Base-by-base conservation (phyloP, 352 stramenopile species). In the Lagenidium sp. region DNA sequence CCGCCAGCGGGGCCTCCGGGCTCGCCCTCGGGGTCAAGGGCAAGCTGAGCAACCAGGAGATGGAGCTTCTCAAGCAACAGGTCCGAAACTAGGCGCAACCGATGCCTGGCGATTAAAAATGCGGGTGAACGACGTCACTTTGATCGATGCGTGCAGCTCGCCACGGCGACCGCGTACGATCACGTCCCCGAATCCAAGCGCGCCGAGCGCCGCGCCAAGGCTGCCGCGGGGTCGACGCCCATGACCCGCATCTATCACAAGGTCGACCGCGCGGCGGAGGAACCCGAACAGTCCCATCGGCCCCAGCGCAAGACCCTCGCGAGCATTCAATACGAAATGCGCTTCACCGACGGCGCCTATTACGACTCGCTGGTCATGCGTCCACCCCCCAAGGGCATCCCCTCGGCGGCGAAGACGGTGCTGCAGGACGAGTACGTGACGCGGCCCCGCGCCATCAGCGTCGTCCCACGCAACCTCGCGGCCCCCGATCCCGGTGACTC, bases 351-450 rank as follows among this genome's bases (percentile, higher is more conserved):
- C 21, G 42, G 43, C 26, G n/a, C n/a, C n/a, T 44, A 49, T 23
- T 75, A 61, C 53, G 64, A 75, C 45, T 45, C 58, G 30, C 53
- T 61, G 23, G 57, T 53, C 6, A 58, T 57, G 16, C 59, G 50
- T 11, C 54, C 66, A 11, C 50, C 65, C 7, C 52, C 68, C 6
- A 73, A 68, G 37, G 70, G 65, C 24, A 80, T 87, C 26, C 31
- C 30, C 7, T 40, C 23, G 1, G 43, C 54, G 4, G 72, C 72
- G 12, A 87, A 84, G 57, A 68, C 38, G n/a, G 26, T 65, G 19
- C 60, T 90, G 16, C 74, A 87, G 49, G 72, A 87, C 45, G 71
- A 80, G 42, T 86, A 86, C 47, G 58, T 82, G 15, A 81, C 66
- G 4, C 58, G 68, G 28, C 73, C 73, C 12, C 63, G 71, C 3